phyloP scores from a whole-genome alignment of 2,329 filamentous ascomycete genomes.

The Aspergillus sp. region DNA sequence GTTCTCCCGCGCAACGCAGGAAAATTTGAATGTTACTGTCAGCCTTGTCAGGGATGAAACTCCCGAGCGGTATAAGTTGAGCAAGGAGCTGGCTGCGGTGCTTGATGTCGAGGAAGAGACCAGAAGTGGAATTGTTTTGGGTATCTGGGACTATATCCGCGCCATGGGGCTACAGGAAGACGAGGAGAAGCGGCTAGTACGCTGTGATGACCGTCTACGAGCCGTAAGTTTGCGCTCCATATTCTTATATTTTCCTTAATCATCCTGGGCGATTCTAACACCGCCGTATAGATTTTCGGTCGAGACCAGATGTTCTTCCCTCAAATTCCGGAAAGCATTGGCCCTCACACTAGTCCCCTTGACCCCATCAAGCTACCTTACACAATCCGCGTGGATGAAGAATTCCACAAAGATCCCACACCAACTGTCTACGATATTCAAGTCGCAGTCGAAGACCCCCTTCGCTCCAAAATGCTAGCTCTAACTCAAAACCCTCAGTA shows the following conservation, averaged over 20 bases:
- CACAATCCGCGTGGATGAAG: conserved; percentile 88
- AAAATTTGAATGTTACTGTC: conserved; percentile 88
- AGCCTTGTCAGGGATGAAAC: conserved; percentile 81
- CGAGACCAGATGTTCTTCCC: conserved; percentile 82
- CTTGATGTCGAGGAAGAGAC: conserved; percentile 86
- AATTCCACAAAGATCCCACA: conserved; percentile 71
- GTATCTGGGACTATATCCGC: conserved; percentile 93
- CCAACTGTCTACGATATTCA: conserved; percentile 89
- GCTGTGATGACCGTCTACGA: conserved; percentile 80
- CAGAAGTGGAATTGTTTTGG: conserved; percentile 82
- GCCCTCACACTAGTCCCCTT: conserved; percentile 73
- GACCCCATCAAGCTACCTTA: conserved; percentile 82
- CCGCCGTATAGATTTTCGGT: conserved; percentile 63
- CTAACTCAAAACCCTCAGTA: conserved; percentile 70
- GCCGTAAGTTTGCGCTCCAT: conserved; percentile 56
- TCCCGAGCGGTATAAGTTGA: conserved; percentile 80
- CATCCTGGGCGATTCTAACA: neutral
- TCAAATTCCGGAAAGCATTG: conserved; percentile 75
- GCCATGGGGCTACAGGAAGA: conserved; percentile 85
- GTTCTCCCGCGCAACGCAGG: conserved; percentile 88
- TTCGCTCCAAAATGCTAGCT: conserved; percentile 65
- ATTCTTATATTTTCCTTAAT: neutral
- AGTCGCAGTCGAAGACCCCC: conserved; percentile 79
- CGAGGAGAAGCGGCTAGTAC: conserved; percentile 89
- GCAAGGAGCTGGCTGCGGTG: conserved; percentile 75